Evolutionary conservation across 257 asterid genomes (phyloP), one percentile per base, ranked within the genome.

Genomic region (Forsythia suspensa): DNA sequence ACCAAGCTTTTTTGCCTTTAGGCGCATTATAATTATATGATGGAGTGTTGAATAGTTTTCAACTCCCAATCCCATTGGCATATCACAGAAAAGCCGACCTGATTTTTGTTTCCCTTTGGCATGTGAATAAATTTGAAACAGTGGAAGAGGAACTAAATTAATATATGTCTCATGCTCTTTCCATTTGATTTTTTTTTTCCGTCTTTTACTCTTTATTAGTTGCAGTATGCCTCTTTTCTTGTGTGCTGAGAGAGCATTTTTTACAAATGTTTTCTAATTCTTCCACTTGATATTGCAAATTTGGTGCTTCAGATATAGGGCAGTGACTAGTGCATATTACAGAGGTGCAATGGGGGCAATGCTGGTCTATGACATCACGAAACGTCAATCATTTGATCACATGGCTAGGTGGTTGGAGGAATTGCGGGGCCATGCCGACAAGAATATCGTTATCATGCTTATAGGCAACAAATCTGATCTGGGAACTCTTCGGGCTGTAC

Each of bases 331-430:
- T 84, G 98, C 98, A 3, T 94, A 94, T 73, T 94, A 94, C 88
- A 85, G 98, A 88, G 97, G 98, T 80, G 96, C 98, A 71, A 89
- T 92, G 34, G 98, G 98, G 74, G 98, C 98, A 66, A 85, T 94
- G 98, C 92, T 94, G 73, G 97, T 91, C 18, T 94, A 92, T 77
- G 98, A 94, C 81, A 91, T 94, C 81, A 86, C 92, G 76, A 94
- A 86, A 68, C 97, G 92, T 8, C 93, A 89, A 78, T 80, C 96
- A 4, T 94, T 94, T 71, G 97, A 94, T 80, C 96, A 94, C 29
- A 82, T 94, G 3, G 91, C 95, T 4, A 85, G 95, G 81, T 94
- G 97, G 98, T 88, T 94, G 51, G 96, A 88, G 61, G 97, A 94
- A 81, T 74, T 94, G 79, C 91, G 94, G 0, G 88, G 88, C 70